Percentiles rank a stretch among this genome's conserved stretches.
Conservation (phyloP, 371 early-diverging fungal species). For the Paraphysoderma sedebokerense region DNA sequence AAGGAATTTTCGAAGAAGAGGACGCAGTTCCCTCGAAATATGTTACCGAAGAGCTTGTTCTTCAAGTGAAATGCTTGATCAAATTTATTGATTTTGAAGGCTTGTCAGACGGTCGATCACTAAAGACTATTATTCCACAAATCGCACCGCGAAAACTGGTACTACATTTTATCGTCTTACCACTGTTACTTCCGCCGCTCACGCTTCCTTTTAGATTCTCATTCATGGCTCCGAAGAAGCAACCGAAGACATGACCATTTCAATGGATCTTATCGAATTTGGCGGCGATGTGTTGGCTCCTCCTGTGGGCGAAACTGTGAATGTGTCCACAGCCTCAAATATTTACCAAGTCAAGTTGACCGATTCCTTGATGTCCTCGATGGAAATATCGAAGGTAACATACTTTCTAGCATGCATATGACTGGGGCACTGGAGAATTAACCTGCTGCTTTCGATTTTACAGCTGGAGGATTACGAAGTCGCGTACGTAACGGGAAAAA, state of each 20-base stretch:
- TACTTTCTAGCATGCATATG: constrained; percentile 4
- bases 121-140: constrained; percentile 68
- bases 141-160: constrained; percentile 72
- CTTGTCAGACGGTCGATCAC: constrained; percentile 65
- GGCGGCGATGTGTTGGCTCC: constrained; percentile 60
- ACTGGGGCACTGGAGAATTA: constrained; percentile 1
- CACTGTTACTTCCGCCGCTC: too few relatives aligned
- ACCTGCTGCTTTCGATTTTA: neutral
- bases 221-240: constrained; percentile 48
- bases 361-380: constrained; percentile 65
- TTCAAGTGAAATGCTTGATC: constrained; percentile 48
- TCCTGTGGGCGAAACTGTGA: constrained; percentile 54
- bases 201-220: constrained; percentile 37
- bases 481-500: constrained; percentile 49
- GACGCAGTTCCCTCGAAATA: constrained; percentile 60
- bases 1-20: constrained; percentile 7
- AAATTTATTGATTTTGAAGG: constrained; percentile 83
- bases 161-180: constrained; percentile 4
- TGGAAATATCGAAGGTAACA: constrained; percentile 47
- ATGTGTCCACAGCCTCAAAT: constrained; percentile 74
- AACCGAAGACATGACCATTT: neutral
- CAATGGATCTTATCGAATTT: constrained; percentile 5
- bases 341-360: constrained; percentile 59
- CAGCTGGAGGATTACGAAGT: constrained; percentile 58
- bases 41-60: constrained; percentile 25